Conservation (phyloP, 768 basidiomycete species). For the Lactarius trivialis region DNA sequence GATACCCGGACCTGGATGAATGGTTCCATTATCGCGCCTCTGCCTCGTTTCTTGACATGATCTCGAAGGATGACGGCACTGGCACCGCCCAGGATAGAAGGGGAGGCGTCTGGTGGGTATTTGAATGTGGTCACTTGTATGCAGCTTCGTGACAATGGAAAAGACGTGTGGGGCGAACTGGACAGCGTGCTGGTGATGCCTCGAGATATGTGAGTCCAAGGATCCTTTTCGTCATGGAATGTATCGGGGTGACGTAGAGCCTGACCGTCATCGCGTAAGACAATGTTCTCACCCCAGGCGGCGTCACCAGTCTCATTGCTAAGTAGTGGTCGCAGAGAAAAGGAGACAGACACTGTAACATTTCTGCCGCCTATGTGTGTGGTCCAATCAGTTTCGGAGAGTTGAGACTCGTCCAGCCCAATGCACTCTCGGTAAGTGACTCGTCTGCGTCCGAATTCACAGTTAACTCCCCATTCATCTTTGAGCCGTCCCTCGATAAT, state of each 20-base stretch:
- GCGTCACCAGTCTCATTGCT: slow-evolving; percentile 57
- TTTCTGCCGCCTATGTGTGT: slow-evolving; percentile 57
- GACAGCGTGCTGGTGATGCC: slow-evolving; percentile 69
- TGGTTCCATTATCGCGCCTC: slow-evolving; percentile 75
- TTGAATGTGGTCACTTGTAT: slow-evolving; percentile 46
- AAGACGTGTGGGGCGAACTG: slow-evolving; percentile 69
- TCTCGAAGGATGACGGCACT: slow-evolving; percentile 58
- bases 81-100: slow-evolving; percentile 59
- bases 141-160: slow-evolving; percentile 59
- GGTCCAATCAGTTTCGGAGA: slow-evolving; percentile 45
- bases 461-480: slow-evolving; percentile 73
- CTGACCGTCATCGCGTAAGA: slow-evolving; percentile 48
- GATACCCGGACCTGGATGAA: slow-evolving; percentile 64
- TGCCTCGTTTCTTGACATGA: slow-evolving; percentile 52
- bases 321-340: slow-evolving; percentile 49
- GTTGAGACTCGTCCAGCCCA: slow-evolving; percentile 27
- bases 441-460: slow-evolving; percentile 68
- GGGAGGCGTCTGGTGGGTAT: slow-evolving; percentile 37
- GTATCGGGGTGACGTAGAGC: slow-evolving; percentile 49
- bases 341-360: slow-evolving; percentile 42
- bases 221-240: slow-evolving; percentile 36
- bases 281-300: slow-evolving; percentile 71
- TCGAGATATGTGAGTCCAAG: slow-evolving; percentile 50
- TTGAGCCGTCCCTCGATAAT: slow-evolving; percentile 75
- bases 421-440: slow-evolving; percentile 74